Evolutionary conservation across 305 asterid genomes (phyloP).

Genomic region (Rubia tinctorum): DNA sequence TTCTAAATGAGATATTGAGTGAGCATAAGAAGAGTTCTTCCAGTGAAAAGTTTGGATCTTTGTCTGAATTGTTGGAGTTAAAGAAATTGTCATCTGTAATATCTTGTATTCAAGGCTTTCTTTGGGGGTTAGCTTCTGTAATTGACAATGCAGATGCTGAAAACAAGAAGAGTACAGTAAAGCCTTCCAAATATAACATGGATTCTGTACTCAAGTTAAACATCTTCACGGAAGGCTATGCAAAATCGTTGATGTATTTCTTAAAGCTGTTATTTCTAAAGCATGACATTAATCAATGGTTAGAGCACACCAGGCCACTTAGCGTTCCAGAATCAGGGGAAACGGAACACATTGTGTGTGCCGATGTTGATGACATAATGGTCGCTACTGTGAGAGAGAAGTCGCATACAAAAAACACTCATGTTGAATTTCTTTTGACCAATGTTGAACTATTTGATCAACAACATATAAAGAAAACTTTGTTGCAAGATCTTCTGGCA

Average conservation of each 20-base stretch:
- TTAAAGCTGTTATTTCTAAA: slow-evolving; percentile 48
- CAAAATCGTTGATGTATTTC: slow-evolving; percentile 35
- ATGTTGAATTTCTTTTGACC: slow-evolving; percentile 50
- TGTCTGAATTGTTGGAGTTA: slow-evolving; percentile 36
- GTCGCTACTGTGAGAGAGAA: slow-evolving; percentile 23
- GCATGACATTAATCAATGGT: slow-evolving; percentile 29
- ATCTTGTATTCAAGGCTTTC: slow-evolving; percentile 69
- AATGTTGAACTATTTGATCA: slow-evolving; percentile 42
- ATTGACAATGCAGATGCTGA: slow-evolving; percentile 31
- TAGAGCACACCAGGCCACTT: slow-evolving; percentile 20
- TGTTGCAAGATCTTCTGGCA: slow-evolving; percentile 47
- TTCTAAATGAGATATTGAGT: slow-evolving; percentile 45
- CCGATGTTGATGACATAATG: slow-evolving; percentile 23
- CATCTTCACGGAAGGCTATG: slow-evolving; percentile 40
- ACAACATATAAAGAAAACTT: slow-evolving; percentile 38
- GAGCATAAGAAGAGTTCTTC: slow-evolving; percentile 38
- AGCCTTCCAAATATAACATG: slow-evolving; percentile 33
- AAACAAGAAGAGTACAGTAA: slow-evolving; percentile 29
- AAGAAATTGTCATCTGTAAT: slow-evolving; percentile 49
- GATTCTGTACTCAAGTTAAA: slow-evolving; percentile 41
- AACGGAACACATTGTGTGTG: slow-evolving; percentile 22
- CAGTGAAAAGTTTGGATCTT: slow-evolving; percentile 32
- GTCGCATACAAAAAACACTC: slow-evolving; percentile 24
- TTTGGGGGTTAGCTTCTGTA: slow-evolving; percentile 66
- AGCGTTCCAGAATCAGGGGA: slow-evolving; percentile 21